phyloP scores from a whole-genome alignment of 73 alveolate species.

The Blepharisma stoltei region DNA sequence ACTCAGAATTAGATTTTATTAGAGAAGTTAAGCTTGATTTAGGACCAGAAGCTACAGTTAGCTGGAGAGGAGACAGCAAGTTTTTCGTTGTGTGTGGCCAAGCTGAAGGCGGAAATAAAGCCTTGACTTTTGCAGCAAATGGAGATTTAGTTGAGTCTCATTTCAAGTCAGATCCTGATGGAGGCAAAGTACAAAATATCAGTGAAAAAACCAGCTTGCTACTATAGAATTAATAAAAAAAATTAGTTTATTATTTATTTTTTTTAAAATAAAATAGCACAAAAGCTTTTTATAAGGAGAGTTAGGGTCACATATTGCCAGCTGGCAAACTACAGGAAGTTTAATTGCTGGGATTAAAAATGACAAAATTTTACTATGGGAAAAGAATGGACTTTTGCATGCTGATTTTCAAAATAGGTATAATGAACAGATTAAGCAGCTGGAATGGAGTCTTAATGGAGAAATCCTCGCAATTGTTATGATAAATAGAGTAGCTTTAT shows the following conservation, averaged over 20 bases:
- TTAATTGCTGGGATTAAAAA: slow-evolving; percentile 82
- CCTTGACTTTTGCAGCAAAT: slow-evolving; percentile 77
- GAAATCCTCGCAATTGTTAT: slow-evolving; percentile 30
- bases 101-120: slow-evolving; percentile 82
- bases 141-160: slow-evolving; percentile 85
- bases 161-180: slow-evolving; percentile 88
- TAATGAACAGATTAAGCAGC: not conserved
- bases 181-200: slow-evolving; percentile 41
- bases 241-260: slow-evolving; percentile 32
- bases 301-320: slow-evolving; percentile 63
- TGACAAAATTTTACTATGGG: slow-evolving; percentile 89
- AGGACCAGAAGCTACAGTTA: slow-evolving; percentile 57
- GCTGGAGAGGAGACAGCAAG: slow-evolving; percentile 83
- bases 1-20: slow-evolving; percentile 53
- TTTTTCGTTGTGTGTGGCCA: slow-evolving; percentile 57
- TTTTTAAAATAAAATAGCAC: slow-evolving; percentile 74
- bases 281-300: no score
- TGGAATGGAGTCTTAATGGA: slow-evolving; percentile 31
- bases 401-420: slow-evolving; percentile 70
- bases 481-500: slow-evolving; percentile 31
- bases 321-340: slow-evolving; percentile 89
- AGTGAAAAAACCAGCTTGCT: slow-evolving; percentile 59
- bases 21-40: slow-evolving; percentile 69
- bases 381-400: slow-evolving; percentile 95
- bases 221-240: no score